Conservation (phyloP, 2,329 filamentous ascomycete genomes). For the Beauveria rudraprayagi region DNA sequence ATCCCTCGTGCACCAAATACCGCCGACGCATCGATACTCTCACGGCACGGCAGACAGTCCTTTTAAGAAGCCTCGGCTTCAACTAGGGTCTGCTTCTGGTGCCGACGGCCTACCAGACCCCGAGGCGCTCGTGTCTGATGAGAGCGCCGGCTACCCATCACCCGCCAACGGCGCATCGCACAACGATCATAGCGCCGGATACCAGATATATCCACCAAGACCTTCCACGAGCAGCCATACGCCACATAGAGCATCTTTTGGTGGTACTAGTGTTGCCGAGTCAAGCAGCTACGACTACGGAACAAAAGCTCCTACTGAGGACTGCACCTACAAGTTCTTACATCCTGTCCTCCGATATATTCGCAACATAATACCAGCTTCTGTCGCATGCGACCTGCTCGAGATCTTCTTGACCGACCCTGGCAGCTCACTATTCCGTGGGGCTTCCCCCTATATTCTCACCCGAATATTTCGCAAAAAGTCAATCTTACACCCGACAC, state of each 20-base stretch:
- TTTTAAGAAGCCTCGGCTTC: not conserved
- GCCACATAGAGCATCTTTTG: not conserved
- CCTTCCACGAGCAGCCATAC: not conserved
- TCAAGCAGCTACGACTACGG: slow-evolving; percentile 16
- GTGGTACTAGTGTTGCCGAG: not conserved
- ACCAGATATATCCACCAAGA: not conserved
- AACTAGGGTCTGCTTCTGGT: not conserved
- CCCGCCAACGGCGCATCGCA: slow-evolving; percentile 15
- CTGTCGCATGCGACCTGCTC: slow-evolving; percentile 37
- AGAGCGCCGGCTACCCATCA: slow-evolving; percentile 22
- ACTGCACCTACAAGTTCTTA: slow-evolving; percentile 34
- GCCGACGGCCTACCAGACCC: slow-evolving; percentile 12
- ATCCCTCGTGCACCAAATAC: slow-evolving; percentile 18
- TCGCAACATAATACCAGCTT: slow-evolving; percentile 29
- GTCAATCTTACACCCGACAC: slow-evolving; percentile 32
- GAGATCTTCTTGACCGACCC: slow-evolving; percentile 40
- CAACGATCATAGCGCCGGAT: slow-evolving; percentile 13
- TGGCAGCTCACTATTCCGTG: slow-evolving; percentile 34
- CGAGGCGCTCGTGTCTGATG: slow-evolving; percentile 20
- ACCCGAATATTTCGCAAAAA: slow-evolving; percentile 37
- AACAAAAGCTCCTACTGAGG: slow-evolving; percentile 20
- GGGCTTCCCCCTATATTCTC: slow-evolving; percentile 39
- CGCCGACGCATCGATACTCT: slow-evolving; percentile 1
- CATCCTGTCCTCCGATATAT: slow-evolving; percentile 32
- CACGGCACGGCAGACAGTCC: not conserved